phyloP scores from a whole-genome alignment of 2,329 filamentous ascomycete genomes.

The Xylaria sp. region DNA sequence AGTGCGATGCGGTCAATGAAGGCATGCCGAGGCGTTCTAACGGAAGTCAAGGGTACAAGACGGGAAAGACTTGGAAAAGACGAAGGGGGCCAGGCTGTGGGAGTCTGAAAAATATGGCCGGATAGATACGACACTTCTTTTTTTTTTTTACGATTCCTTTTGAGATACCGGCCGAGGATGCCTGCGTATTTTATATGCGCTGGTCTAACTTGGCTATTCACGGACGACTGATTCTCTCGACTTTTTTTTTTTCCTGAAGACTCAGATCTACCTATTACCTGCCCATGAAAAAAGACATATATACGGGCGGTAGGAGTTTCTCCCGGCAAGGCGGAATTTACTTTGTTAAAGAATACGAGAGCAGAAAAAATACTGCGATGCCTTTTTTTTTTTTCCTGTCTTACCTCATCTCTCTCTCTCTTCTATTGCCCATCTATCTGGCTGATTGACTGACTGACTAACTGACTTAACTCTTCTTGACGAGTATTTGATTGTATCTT shows the following conservation, averaged over 20 bases:
- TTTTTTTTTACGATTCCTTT: not conserved
- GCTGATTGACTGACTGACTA: not conserved
- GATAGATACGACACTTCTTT: slow-evolving; percentile 11
- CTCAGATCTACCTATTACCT: slow-evolving; percentile 10
- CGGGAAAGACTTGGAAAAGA: not conserved
- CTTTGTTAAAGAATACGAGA: too few species aligned
- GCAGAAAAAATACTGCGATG: not conserved
- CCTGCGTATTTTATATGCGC: not conserved
- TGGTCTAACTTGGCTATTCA: not conserved
- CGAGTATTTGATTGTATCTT: too few species aligned
- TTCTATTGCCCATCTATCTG: not conserved
- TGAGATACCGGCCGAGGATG: not conserved
- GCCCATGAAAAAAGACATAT: too few species aligned
- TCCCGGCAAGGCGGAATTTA: too few species aligned
- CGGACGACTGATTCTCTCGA: not conserved
- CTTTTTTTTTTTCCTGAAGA: not conserved
- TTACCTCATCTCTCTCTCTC: too few species aligned
- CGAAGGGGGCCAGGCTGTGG: not conserved
- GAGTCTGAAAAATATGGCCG: not conserved
- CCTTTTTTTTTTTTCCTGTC: too few species aligned
- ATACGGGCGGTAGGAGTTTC: too few species aligned
- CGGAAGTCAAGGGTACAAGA: not conserved
- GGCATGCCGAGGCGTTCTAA: slow-evolving; percentile 4
- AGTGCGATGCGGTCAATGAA: not conserved
- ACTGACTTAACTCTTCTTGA: too few species aligned